Conservation (phyloP, 768 basidiomycete genomes). For the Hygrophorus pudorinus region DNA sequence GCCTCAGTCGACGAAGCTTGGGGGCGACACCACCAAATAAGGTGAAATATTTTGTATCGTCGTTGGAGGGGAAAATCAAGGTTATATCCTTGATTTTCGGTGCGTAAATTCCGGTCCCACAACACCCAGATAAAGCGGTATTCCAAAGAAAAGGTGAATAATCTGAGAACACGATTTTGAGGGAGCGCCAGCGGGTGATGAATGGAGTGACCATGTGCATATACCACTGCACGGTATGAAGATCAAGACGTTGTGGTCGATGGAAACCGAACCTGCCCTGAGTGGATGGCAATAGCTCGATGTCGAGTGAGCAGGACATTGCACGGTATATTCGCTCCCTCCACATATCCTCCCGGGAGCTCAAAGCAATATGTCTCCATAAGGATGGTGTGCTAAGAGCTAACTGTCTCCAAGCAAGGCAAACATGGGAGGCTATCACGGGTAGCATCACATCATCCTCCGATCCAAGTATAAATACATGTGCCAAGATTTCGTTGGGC, state of each 20-base stretch:
- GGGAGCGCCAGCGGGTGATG: slow-evolving; percentile 50
- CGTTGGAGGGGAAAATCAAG: slow-evolving; percentile 53
- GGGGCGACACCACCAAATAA: slow-evolving; percentile 58
- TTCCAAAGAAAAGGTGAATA: slow-evolving; percentile 63
- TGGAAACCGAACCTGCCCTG: slow-evolving; percentile 15
- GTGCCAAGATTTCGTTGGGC: slow-evolving; percentile 53
- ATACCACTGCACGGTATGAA: slow-evolving; percentile 44
- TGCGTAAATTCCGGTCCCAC: slow-evolving; percentile 29
- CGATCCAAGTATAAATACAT: slow-evolving; percentile 53
- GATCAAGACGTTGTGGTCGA: slow-evolving; percentile 27
- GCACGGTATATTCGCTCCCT: slow-evolving; percentile 50
- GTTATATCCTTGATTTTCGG: slow-evolving; percentile 41
- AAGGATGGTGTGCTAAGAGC: slow-evolving; percentile 50
- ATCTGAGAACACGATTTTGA: slow-evolving; percentile 43
- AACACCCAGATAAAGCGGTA: slow-evolving; percentile 48
- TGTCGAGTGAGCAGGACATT: slow-evolving; percentile 49
- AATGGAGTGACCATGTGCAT: slow-evolving; percentile 48
- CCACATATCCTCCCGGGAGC: slow-evolving; percentile 47
- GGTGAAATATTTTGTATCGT: slow-evolving; percentile 56
- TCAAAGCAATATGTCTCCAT: slow-evolving; percentile 53
- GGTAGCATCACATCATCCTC: slow-evolving; percentile 49
- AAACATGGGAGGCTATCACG: slow-evolving; percentile 58
- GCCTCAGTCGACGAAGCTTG: slow-evolving; percentile 38
- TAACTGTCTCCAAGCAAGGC: slow-evolving; percentile 51
- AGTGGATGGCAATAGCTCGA: slow-evolving; percentile 34